Evolutionary conservation across 345 rosid genomes (phyloP), one percentile per base, ranked within the genome.

Genomic region (Excoecaria cochinchinensis): DNA sequence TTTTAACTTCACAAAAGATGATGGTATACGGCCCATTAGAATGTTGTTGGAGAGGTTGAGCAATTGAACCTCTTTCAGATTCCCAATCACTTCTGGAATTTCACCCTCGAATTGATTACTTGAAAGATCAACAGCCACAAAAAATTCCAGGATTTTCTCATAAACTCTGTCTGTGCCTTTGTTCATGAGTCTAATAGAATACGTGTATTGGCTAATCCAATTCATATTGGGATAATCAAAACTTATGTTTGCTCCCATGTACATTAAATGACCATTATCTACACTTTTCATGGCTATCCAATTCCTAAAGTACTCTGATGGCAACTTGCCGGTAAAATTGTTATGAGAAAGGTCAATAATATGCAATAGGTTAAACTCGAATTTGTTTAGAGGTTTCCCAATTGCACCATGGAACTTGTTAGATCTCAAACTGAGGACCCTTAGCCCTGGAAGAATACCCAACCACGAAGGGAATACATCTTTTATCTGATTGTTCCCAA

Each of bases 31-130:
- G 16, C 51, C 75, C 0, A 13, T 71, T 21, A 72, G 73, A 31
- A 36, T 55, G 59, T 78, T 72, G 3, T 46, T 65, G 8, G 81
- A 78, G 59, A 78, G 12, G 81, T 72, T 78, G 5, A 78, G 46
- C 12, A n/a, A 5, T 47, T 11, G 14, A 16, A 78, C 72, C n/a
- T 11, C 62, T 5, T 10, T 24, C 4, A 78, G 10, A 31, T 58
- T 47, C 48, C 76, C 81, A 19, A 78, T 57, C 19, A 6, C 19
- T 47, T 66, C 58, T 11, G 81, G 72, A 38, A 77, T 64, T 13
- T 19, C 22, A 13, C 80, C 72, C 13, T 77, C 72, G 25, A 71
- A 77, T 2, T 14, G 42, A 56, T 71, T 77, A 47, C 24, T 31
- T 6, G 80, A 77, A 36, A 71, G 59, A 55, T 77, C 80, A 15